Conservation (phyloP, 2,329 filamentous ascomycete genomes). For the Emydomyces testavorans region DNA sequence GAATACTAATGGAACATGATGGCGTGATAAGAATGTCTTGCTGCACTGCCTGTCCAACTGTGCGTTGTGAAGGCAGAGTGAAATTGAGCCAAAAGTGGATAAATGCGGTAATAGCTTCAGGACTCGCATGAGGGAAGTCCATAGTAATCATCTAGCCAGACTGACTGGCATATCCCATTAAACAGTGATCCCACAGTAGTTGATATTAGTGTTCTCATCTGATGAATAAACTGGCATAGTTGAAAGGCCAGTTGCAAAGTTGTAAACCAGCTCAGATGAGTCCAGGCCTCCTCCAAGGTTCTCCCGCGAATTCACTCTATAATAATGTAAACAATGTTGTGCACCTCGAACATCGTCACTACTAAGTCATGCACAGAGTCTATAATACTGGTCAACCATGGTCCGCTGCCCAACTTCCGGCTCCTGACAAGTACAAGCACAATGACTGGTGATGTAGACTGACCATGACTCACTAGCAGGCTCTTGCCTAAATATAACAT, state of each 20-base stretch:
- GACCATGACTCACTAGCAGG: too few relatives aligned
- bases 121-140: slow-evolving; percentile 16
- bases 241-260: slow-evolving; percentile 18
- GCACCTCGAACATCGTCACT: too few relatives aligned
- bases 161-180: slow-evolving; percentile 13
- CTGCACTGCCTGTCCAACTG: slow-evolving; percentile 11
- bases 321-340: slow-evolving; percentile 18
- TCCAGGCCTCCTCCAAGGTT: slow-evolving; percentile 18
- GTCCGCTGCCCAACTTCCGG: too few relatives aligned
- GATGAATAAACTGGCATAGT: slow-evolving; percentile 17
- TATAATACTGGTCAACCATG: too few relatives aligned
- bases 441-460: too few relatives aligned
- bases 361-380: too few relatives aligned
- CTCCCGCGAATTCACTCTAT: slow-evolving; percentile 19
- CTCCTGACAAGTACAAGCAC: too few relatives aligned
- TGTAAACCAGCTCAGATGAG: slow-evolving; percentile 17
- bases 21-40: slow-evolving; percentile 17
- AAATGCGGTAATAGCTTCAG: slow-evolving; percentile 16
- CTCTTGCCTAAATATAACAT: too few relatives aligned
- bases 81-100: slow-evolving; percentile 20
- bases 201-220: slow-evolving; percentile 18
- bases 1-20: slow-evolving; percentile 18
- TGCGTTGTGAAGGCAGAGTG: not conserved
- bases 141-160: slow-evolving; percentile 21
- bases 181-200: slow-evolving; percentile 18